phyloP scores from a whole-genome alignment of 768 basidiomycete genomes.

The Russula ochroleuca region DNA sequence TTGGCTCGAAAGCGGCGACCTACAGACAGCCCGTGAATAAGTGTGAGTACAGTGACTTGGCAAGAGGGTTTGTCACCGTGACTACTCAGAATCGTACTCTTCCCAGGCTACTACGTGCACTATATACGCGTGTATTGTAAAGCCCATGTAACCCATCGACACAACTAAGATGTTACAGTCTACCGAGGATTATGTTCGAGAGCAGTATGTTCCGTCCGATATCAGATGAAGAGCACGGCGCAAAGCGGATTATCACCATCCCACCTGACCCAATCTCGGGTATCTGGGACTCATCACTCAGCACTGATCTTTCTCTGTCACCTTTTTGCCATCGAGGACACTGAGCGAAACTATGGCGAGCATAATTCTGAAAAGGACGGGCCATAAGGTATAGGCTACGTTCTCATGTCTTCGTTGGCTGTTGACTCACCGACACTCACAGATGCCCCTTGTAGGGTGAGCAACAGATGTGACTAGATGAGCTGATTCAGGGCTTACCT shows the following conservation, averaged over 20 bases:
- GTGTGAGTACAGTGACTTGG: no score
- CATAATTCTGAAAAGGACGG: constrained; percentile 54
- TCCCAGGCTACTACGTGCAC: background rate
- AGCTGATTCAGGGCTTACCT: constrained; percentile 18
- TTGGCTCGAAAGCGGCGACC: background rate
- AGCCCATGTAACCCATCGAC: background rate
- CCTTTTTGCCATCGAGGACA: constrained; percentile 12
- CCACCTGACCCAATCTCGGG: background rate
- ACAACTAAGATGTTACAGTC: background rate
- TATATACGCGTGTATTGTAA: background rate
- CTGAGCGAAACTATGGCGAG: constrained; percentile 43
- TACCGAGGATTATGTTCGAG: background rate
- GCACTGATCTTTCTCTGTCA: background rate
- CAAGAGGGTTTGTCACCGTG: no score
- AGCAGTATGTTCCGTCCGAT: background rate
- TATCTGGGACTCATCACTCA: background rate
- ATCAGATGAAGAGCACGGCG: background rate
- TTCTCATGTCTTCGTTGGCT: constrained; percentile 9
- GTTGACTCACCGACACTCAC: constrained; percentile 8
- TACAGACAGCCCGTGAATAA: background rate
- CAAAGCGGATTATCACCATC: background rate
- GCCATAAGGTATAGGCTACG: constrained; percentile 45
- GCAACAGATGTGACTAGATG: constrained; percentile 24
- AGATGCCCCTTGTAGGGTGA: constrained; percentile 75
- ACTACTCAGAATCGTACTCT: no score